A percentile compares a stretch with the other conserved stretches of the same genome.
These are phyloP conservation scores for Trypanosoma caninum DNA, from an alignment of 208 protist genomes.

Conservation along the genomic window DNA sequence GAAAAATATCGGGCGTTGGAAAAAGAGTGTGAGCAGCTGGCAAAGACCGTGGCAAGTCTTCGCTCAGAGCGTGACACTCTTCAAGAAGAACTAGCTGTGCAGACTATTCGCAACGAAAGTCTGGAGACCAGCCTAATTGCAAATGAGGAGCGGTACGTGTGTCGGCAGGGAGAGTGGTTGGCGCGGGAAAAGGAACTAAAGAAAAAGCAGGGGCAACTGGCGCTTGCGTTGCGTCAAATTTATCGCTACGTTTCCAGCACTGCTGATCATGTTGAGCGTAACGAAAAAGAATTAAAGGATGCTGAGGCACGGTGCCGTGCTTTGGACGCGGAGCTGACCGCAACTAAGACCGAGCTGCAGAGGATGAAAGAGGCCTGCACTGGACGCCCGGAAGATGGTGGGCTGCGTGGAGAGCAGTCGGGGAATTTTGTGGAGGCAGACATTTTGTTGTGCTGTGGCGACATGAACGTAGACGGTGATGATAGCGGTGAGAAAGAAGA, in stretches of 20 bases:
- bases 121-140: constrained; percentile 50
- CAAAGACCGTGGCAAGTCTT: background rate
- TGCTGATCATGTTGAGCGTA: constrained; percentile 8
- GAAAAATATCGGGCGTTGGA: constrained; percentile 2
- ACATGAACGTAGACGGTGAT: background rate
- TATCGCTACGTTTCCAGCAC: constrained; percentile 3
- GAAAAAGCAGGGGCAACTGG: constrained; percentile 13
- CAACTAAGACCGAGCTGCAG: constrained; percentile 1
- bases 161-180: constrained; percentile 22
- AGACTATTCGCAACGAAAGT: constrained; percentile 36
- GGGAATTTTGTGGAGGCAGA: constrained; percentile 10
- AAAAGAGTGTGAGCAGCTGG: background rate
- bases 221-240: constrained; percentile 8
- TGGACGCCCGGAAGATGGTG: background rate
- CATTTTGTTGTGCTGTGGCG: background rate
- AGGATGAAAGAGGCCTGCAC: background rate
- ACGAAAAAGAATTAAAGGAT: constrained; percentile 6
- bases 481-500: background rate
- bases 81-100: constrained; percentile 19
- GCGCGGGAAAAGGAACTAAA: constrained; percentile 7
- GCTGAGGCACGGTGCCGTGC: background rate
- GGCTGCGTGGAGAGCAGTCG: constrained; percentile 14
- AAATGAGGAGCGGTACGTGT: constrained; percentile 41
- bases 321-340: background rate
- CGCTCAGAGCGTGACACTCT: constrained; percentile 17